phyloP scores from a whole-genome alignment of 1,139 yeast species.

The Hansenula sp. region DNA sequence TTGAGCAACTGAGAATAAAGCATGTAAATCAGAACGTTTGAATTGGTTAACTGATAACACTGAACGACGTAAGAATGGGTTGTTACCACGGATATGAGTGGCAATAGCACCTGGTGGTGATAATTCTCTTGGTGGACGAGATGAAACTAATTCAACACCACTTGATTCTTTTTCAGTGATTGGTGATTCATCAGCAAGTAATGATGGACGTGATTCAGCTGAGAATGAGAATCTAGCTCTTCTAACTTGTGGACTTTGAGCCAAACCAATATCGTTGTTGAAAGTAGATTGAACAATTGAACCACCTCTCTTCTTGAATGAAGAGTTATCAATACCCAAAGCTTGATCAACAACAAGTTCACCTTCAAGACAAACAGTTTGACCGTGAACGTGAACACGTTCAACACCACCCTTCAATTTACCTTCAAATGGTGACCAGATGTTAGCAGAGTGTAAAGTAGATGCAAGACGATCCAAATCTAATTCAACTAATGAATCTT shows the following conservation, averaged over 20 bases:
- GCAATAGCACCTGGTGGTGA: constrained; percentile 77
- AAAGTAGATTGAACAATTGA: constrained; percentile 18
- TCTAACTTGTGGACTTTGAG: constrained; percentile 22
- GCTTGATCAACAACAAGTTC: constrained; percentile 53
- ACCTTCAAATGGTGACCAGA: constrained; percentile 53
- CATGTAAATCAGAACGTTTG: constrained; percentile 82
- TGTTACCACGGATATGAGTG: constrained; percentile 71
- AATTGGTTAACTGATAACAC: constrained; percentile 86
- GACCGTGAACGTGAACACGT: constrained; percentile 75
- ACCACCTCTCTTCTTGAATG: constrained; percentile 23
- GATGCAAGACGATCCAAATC: constrained; percentile 68
- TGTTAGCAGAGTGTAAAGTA: constrained; percentile 34
- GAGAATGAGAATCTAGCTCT: constrained; percentile 37
- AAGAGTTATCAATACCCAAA: constrained; percentile 52
- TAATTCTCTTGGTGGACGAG: constrained; percentile 63
- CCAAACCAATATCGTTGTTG: constrained; percentile 18
- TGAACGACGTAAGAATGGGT: constrained; percentile 85
- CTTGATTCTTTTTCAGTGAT: constrained; percentile 46
- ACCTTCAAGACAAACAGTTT: constrained; percentile 84
- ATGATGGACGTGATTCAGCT: constrained; percentile 43
- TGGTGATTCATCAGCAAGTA: constrained; percentile 29
- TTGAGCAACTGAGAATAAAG: constrained; percentile 93
- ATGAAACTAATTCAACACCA: constrained; percentile 70
- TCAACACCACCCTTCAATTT: constrained; percentile 76
- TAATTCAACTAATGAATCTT: constrained; percentile 70